Evolutionary conservation across 2,329 filamentous ascomycete genomes (phyloP), one percentile per base, ranked within the genome.

Genomic region (Ophiostoma perfectum): DNA sequence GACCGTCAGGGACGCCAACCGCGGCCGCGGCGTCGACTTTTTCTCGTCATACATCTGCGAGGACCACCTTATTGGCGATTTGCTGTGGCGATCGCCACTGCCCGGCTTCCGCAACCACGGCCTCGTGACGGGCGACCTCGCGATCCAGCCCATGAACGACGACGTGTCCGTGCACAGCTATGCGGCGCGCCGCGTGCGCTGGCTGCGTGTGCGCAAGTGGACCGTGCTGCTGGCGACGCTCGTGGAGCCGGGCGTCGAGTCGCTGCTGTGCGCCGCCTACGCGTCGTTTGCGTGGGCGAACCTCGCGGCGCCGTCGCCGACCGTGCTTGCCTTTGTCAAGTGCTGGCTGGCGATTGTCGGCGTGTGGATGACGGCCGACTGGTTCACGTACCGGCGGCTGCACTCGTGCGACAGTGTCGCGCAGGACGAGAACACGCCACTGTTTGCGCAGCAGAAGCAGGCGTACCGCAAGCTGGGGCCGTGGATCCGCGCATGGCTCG

Each of bases 41-140:
- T 99, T 99, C 79, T 96, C 92, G 2, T 85, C 92, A 72, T 96
- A 97, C 76, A 98, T 99, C 75, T 99, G 95, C 80, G 96, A 99
- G 77, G 95, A 99, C 76, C 95, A 99, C 75, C 81, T 97, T 38
- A 97, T 99, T 67, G 94, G 94, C 12, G 95, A 99, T 73, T 80
- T 95, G 0, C 83, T 99, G 4, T 99, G 93, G 93, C 88, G 88
- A 68, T 84, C 86, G n/a, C 75, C 79, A 2, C 78, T 90, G 5
- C 83, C 85, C 11, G 16, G 66, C 1, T 90, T 86, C 79, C 84
- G 69, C 65, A 96, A 96, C 74, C 95, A 99, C 76, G 90, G 87
- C 5, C 83, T 98, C 69, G 87, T 93, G 0, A 90, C 89, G 75
- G 92, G 93, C 4, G 93, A 98, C 75, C 81, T 97, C 3, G 94